Conservation (phyloP, 805 yeast species). For the Wickerhamomyces kurtzmanii region DNA sequence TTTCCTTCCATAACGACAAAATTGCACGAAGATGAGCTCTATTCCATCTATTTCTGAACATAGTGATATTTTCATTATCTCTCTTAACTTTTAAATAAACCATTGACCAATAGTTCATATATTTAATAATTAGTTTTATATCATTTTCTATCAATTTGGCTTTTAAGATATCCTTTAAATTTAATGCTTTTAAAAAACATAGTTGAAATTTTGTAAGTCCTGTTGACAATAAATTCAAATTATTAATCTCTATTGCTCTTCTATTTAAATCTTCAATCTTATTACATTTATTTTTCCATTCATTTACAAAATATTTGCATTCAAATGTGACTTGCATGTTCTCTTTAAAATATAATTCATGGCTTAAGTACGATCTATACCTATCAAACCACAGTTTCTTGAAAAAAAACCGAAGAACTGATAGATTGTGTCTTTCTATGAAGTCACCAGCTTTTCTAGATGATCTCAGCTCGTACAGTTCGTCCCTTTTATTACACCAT, state of each 20-base stretch:
- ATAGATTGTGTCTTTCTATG: neutral
- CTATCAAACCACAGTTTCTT: constrained; percentile 6
- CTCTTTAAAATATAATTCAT: constrained; percentile 5
- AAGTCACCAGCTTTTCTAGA: neutral
- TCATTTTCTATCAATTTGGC: constrained; percentile 15
- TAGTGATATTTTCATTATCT: constrained; percentile 21
- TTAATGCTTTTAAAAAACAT: constrained; percentile 6
- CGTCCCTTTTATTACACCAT: constrained; percentile 6
- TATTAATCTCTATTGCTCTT: constrained; percentile 15
- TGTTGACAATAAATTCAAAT: constrained; percentile 12
- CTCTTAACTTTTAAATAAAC: constrained; percentile 20
- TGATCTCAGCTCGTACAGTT: constrained; percentile 1
- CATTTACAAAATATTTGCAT: constrained; percentile 3
- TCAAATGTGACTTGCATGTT: neutral
- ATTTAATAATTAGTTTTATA: constrained; percentile 12
- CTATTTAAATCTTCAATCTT: constrained; percentile 6
- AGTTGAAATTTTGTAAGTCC: constrained; percentile 16
- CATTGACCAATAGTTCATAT: constrained; percentile 23
- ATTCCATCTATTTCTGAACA: constrained; percentile 26
- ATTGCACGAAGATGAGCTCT: constrained; percentile 27
- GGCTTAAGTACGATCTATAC: constrained; percentile 1
- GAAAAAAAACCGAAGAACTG: neutral
- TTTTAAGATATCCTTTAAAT: constrained; percentile 9
- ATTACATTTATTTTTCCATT: constrained; percentile 9
- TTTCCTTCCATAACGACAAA: constrained; percentile 23